Percentiles rank a stretch among this genome's conserved stretches.
Evolutionary conservation across 2,329 filamentous ascomycete species (phyloP).

Genomic region (Neurospora sp.): DNA sequence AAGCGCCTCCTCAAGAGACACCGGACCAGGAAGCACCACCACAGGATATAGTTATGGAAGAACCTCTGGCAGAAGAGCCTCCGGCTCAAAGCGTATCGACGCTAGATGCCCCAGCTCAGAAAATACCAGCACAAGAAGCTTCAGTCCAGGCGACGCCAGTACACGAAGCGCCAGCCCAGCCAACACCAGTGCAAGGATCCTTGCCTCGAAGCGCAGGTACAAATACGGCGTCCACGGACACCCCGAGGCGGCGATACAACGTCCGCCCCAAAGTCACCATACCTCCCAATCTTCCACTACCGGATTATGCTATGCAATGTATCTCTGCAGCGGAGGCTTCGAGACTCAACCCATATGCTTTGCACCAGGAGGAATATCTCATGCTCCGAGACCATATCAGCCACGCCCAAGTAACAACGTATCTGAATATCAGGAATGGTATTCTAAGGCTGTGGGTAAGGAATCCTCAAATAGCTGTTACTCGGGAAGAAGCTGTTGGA

Average conservation of each 20-base stretch:
- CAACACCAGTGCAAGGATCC: conserved; percentile 4
- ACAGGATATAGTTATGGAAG: not conserved
- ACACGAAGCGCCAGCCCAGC: not conserved
- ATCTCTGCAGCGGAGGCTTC: conserved; percentile 83
- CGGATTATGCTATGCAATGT: conserved; percentile 84
- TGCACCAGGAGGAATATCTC: conserved; percentile 76
- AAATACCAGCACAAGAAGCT: not conserved
- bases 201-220: not conserved
- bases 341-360: conserved; percentile 75
- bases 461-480: conserved; percentile 75
- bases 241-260: conserved; percentile 36
- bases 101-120: not conserved
- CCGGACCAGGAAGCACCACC: not conserved
- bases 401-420: conserved; percentile 82
- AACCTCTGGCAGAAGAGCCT: not conserved
- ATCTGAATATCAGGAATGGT: conserved; percentile 91
- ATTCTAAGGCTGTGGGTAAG: conserved; percentile 84
- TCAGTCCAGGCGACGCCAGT: not conserved
- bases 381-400: conserved; percentile 75
- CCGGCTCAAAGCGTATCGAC: not conserved
- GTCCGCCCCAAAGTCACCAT: conserved; percentile 75
- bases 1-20: not conserved
- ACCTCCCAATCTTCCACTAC: conserved; percentile 58
- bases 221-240: conserved; percentile 5
- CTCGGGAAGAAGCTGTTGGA: conserved; percentile 75